Evolutionary conservation across 2,329 filamentous ascomycete genomes (phyloP), one percentile per base, ranked within the genome.

Genomic region (Fusarium torulosum): DNA sequence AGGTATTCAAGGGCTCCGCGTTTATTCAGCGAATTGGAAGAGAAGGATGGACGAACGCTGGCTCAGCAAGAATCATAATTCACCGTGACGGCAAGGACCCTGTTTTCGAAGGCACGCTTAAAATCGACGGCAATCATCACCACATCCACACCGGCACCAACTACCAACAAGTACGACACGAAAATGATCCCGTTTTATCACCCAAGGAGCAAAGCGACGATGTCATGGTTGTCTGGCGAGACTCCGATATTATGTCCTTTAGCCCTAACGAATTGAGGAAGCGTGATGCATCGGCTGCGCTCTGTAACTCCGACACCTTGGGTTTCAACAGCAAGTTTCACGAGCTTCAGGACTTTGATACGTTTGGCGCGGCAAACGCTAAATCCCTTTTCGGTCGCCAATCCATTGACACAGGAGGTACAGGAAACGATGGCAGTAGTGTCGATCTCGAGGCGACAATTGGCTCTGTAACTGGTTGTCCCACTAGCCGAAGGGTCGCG

Each of bases 101-200:
- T 21, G 79, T 97, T 29, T 99, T 99, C 71, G 93, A 97, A 78
- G 96, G 96, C 53, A 91, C 91, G 4, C 97, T 98, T 77, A 89
- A 90, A 33, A 81, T 98, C 37, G 82, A 91, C 74, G 88, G 91
- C 56, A 89, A 97, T 75, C 89, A 94, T 71, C 94, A 99, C 79
- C 93, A 98, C 77, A 84, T 99, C 51, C 91, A 96, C 75, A 88
- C 93, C 27, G 87, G 86, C 65, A 85, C 86, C 27, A 90, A 89
- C 64, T 99, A 96, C 75, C 84, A 87, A 75, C 84, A 87, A 68
- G 94, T 92, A 44, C 90, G 87, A 74, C 88, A 93, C 63, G 77
- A 81, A 21, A 81, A 89, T 43, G 96, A 99, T 76, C 92, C 94
- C 3, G 81, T 85, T 25, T 77, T 92, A 9, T 80, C 85, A 15